These are phyloP conservation scores for Neurospora sublineolata DNA, from an alignment of 495 filamentous ascomycete genomes.

Conservation along the genomic window DNA sequence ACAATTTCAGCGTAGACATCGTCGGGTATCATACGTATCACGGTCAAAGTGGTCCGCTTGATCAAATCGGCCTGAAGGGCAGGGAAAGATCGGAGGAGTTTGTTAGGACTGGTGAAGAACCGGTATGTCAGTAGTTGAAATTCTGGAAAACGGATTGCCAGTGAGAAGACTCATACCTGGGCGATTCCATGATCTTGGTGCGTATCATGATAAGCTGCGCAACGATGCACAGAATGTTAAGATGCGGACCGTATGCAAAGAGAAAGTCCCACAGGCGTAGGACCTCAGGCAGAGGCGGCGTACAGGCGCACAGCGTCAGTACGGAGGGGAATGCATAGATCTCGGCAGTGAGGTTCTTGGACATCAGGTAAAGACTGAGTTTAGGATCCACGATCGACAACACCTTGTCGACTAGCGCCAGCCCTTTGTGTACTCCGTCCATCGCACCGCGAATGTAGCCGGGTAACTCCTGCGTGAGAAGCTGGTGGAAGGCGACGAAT, in stretches of 20 bases:
- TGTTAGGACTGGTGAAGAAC: slow-evolving; percentile 58
- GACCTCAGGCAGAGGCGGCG: slow-evolving; percentile 92
- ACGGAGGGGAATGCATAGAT: slow-evolving; percentile 98
- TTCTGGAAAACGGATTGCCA: background rate
- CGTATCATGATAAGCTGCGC: slow-evolving; percentile 87
- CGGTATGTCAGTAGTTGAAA: slow-evolving; percentile 7
- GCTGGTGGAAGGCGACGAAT: slow-evolving; percentile 79
- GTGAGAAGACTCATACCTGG: slow-evolving; percentile 49
- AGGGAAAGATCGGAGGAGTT: slow-evolving; percentile 80
- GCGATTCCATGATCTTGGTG: slow-evolving; percentile 66
- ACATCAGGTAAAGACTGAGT: slow-evolving; percentile 68
- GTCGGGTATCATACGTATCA: slow-evolving; percentile 76
- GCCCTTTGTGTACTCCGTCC: slow-evolving; percentile 91
- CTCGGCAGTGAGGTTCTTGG: slow-evolving; percentile 79
- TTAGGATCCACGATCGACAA: slow-evolving; percentile 83
- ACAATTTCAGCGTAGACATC: slow-evolving; percentile 85
- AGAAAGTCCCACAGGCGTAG: slow-evolving; percentile 96
- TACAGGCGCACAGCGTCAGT: slow-evolving; percentile 87
- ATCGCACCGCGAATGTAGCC: slow-evolving; percentile 92
- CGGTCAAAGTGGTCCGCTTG: slow-evolving; percentile 63
- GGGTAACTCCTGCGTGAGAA: slow-evolving; percentile 80
- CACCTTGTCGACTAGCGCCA: slow-evolving; percentile 82
- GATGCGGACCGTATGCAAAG: slow-evolving; percentile 85
- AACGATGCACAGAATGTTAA: slow-evolving; percentile 95
- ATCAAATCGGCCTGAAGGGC: slow-evolving; percentile 70